Evolutionary conservation across 2,329 filamentous ascomycete genomes (phyloP).

Genomic region (Fusarium sp.): DNA sequence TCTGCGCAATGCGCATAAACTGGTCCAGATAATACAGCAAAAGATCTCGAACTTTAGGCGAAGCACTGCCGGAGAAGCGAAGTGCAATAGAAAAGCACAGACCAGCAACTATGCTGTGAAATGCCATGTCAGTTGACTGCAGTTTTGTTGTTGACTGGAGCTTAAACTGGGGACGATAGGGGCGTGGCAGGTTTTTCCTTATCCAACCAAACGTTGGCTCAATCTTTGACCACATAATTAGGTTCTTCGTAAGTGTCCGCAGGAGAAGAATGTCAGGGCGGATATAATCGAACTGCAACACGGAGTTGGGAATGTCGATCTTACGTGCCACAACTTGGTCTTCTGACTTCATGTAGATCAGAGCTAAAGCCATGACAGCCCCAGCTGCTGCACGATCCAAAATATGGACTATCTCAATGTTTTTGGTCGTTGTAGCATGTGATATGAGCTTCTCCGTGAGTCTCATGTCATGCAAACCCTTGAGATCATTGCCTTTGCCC

Average conservation of each 20-base stretch:
- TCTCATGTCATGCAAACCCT: slow-evolving; percentile 92
- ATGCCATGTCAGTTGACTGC: slow-evolving; percentile 86
- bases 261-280: slow-evolving; percentile 93
- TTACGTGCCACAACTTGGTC: slow-evolving; percentile 89
- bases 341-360: slow-evolving; percentile 98
- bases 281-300: slow-evolving; percentile 94
- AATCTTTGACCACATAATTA: slow-evolving; percentile 94
- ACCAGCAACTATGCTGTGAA: slow-evolving; percentile 92
- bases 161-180: slow-evolving; percentile 73
- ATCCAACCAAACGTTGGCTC: slow-evolving; percentile 82
- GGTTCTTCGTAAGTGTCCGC: slow-evolving; percentile 86
- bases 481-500: slow-evolving; percentile 88
- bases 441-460: slow-evolving; percentile 89
- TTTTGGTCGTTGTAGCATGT: slow-evolving; percentile 88
- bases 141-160: slow-evolving; percentile 73
- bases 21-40: slow-evolving; percentile 87
- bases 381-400: slow-evolving; percentile 93
- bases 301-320: slow-evolving; percentile 91
- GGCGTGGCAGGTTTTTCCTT: slow-evolving; percentile 75
- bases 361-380: slow-evolving; percentile 88
- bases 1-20: slow-evolving; percentile 81
- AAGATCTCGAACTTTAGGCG: slow-evolving; percentile 80
- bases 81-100: slow-evolving; percentile 85
- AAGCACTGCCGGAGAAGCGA: slow-evolving; percentile 79
- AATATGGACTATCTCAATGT: slow-evolving; percentile 91